Conservation (phyloP, 345 rosid species). For the Gossypium ekmanianum region DNA sequence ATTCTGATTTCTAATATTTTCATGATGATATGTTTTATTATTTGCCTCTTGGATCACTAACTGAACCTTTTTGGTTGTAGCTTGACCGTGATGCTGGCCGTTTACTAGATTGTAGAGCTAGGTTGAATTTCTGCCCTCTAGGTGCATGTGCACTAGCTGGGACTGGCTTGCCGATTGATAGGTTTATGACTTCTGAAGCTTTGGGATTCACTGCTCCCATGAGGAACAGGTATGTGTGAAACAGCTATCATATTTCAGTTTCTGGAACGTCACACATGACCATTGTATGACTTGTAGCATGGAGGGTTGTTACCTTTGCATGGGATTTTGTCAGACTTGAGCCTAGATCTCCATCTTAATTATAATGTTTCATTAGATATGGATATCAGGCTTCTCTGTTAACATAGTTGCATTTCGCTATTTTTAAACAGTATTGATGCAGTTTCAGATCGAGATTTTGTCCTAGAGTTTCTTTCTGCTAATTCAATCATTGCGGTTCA, state of each 20-base stretch:
- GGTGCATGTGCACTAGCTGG: slow-evolving; percentile 99
- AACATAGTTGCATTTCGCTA: slow-evolving; percentile 7
- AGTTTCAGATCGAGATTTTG: slow-evolving; percentile 91
- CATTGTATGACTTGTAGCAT: neutral
- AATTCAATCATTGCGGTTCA: slow-evolving; percentile 77
- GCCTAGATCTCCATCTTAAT: neutral
- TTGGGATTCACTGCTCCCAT: slow-evolving; percentile 81
- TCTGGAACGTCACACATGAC: neutral
- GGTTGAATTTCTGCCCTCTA: slow-evolving; percentile 76
- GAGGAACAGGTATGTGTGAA: slow-evolving; percentile 74
- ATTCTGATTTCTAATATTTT: neutral
- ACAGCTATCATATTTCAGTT: neutral
- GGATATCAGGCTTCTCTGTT: neutral
- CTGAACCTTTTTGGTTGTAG: slow-evolving; percentile 39
- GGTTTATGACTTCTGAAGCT: slow-evolving; percentile 74
- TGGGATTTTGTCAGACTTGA: neutral
- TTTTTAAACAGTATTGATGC: slow-evolving; percentile 69
- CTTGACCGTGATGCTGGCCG: slow-evolving; percentile 94
- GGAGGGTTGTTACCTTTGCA: neutral
- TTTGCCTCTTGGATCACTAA: neutral
- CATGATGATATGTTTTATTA: neutral
- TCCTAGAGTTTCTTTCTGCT: slow-evolving; percentile 71
- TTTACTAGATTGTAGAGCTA: slow-evolving; percentile 65
- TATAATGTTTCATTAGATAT: neutral
- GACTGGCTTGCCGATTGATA: slow-evolving; percentile 87